phyloP scores from a whole-genome alignment of 176 grass and related monocot species.

The Tillandsia fasciculata region DNA sequence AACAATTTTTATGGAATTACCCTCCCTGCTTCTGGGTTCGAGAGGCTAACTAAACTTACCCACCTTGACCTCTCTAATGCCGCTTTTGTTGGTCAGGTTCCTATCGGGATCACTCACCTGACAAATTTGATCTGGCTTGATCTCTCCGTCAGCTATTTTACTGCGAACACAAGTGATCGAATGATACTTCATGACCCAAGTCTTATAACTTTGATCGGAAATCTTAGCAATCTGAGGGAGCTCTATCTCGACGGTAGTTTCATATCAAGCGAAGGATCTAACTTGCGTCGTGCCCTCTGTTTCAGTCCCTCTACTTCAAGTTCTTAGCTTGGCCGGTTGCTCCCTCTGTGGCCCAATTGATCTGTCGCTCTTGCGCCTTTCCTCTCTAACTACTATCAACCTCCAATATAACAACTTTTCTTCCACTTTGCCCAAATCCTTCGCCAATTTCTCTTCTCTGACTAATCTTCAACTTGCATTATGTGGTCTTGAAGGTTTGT shows the following conservation, averaged over 20 bases:
- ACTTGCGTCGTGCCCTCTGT: constrained; percentile 12
- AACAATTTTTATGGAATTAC: background rate
- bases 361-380: background rate
- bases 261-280: background rate
- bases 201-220: constrained; percentile 2
- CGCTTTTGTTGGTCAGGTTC: constrained; percentile 19
- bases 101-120: constrained; percentile 32
- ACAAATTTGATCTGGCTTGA: constrained; percentile 37
- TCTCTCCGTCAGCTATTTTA: constrained; percentile 11
- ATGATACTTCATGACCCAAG: background rate
- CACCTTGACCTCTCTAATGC: constrained; percentile 37
- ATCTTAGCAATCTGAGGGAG: constrained; percentile 28
- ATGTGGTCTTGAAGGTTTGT: constrained; percentile 18
- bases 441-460: too few relatives aligned
- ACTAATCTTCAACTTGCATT: background rate
- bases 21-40: constrained; percentile 12
- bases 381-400: constrained; percentile 3
- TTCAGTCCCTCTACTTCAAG: constrained; percentile 9
- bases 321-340: constrained; percentile 21
- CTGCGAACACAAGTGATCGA: background rate
- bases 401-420: background rate
- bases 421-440: too few relatives aligned
- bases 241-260: constrained; percentile 3
- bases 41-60: constrained; percentile 20
- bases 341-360: constrained; percentile 10